Percentiles rank a stretch among this genome's conserved stretches.
phyloP scores from a whole-genome alignment of 106 monocot genomes.

The Dendrobium catenatum region DNA sequence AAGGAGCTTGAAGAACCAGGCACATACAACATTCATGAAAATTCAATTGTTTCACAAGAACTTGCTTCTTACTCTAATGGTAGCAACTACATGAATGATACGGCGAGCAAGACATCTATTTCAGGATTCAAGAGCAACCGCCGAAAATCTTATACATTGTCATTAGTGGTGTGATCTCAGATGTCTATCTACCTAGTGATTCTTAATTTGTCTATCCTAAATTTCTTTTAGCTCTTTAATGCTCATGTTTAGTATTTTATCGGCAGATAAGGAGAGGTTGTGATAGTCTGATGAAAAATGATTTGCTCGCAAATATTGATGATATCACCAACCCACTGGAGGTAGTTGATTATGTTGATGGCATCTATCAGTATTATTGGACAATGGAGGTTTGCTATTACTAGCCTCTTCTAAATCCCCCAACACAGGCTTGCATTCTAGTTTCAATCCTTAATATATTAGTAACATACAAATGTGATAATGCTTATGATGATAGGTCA shows the following conservation, averaged over 20 bases:
- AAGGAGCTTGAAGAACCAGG: conserved; percentile 6
- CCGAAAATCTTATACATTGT: conserved; percentile 36
- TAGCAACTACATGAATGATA: conserved; percentile 3
- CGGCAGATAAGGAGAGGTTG: conserved; percentile 14
- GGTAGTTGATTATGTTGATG: conserved; percentile 46
- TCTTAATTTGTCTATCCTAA: neutral
- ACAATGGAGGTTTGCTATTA: conserved; percentile 32
- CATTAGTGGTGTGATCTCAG: conserved; percentile 28
- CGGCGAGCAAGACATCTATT: conserved; percentile 9
- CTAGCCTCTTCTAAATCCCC: neutral
- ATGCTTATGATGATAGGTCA: neutral
- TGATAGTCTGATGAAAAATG: conserved; percentile 11
- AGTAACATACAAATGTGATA: neutral
- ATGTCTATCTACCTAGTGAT: neutral
- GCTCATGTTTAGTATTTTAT: neutral
- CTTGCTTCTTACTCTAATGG: conserved; percentile 1
- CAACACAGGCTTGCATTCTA: neutral
- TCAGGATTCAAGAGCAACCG: conserved; percentile 19
- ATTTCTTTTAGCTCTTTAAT: conserved; percentile 1
- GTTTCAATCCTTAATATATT: neutral
- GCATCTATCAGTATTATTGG: conserved; percentile 54
- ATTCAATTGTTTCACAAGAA: conserved; percentile 12
- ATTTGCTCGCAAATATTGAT: conserved; percentile 29
- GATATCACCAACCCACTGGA: conserved; percentile 36
- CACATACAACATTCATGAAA: conserved; percentile 3